Evolutionary conservation across 2,329 filamentous ascomycete genomes (phyloP).

Genomic region (Colletotrichum trifolii): DNA sequence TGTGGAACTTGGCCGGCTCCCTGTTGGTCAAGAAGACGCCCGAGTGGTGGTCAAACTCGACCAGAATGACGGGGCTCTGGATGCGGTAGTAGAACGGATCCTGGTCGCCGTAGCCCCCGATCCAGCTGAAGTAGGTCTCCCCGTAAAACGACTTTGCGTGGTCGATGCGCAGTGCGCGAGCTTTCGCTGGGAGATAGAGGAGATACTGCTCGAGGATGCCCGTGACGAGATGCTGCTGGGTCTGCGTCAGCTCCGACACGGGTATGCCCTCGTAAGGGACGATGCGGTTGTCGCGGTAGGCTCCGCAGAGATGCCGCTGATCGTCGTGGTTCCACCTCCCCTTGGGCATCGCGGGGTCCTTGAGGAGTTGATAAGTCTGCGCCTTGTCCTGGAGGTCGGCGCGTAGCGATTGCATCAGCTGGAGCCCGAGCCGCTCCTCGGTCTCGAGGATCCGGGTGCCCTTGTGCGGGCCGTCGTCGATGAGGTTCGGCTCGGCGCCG

Average conservation of each 20-base stretch:
- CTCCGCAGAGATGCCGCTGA: conserved; percentile 81
- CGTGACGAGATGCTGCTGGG: conserved; percentile 66
- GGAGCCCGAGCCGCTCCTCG: conserved; percentile 73
- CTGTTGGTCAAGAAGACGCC: conserved; percentile 81
- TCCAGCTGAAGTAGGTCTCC: conserved; percentile 87
- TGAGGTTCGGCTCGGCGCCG: conserved; percentile 81
- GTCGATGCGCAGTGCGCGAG: conserved; percentile 65
- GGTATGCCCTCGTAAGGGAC: conserved; percentile 79
- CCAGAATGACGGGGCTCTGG: conserved; percentile 78
- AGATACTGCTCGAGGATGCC: conserved; percentile 73
- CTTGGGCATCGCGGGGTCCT: conserved; percentile 72
- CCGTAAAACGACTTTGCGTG: conserved; percentile 65
- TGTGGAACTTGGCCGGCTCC: conserved; percentile 81
- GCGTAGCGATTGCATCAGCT: conserved; percentile 74
- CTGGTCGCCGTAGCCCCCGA: conserved; percentile 72
- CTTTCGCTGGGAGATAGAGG: conserved; percentile 70
- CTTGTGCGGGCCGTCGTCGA: conserved; percentile 71
- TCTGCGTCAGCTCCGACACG: conserved; percentile 58
- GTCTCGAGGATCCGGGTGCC: conserved; percentile 74
- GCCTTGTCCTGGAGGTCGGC: conserved; percentile 59
- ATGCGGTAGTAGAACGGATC: conserved; percentile 84
- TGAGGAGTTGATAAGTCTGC: conserved; percentile 68
- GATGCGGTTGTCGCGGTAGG: conserved; percentile 80
- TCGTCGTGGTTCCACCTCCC: conserved; percentile 85
- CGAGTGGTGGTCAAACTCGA: conserved; percentile 84